Base-by-base conservation (phyloP, 2,329 filamentous ascomycete species). In the Clarireedia hainanense region DNA sequence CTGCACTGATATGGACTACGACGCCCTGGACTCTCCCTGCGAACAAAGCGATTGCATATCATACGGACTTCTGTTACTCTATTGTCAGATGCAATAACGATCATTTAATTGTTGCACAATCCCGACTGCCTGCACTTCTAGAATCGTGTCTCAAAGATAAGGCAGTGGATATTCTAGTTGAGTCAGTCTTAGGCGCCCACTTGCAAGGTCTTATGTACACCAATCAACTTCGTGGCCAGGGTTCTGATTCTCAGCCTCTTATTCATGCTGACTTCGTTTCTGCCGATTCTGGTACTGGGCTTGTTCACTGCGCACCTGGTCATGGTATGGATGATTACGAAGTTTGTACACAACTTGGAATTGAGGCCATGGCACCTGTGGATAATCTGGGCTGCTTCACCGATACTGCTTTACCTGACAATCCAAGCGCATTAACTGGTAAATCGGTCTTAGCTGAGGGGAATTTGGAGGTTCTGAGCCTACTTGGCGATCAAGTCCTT, bases 321-420 rank as follows among this genome's bases (percentile, higher is more conserved):
- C 94, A 99, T 68, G 94, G 94, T 46, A 94, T 96, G 76, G 94
- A 99, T 40, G 94, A 99, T 69, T 99, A 97, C 68, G 84, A 92
- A 58, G 83, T 86, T 5, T 96, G 91, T 69, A 79, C 80, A 48
- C 72, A 79, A 24, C 76, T 87, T 47, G 85, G 81, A 1, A 88
- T 97, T 55, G 75, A 81, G 1, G 86, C 86, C 1, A 85, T 87
- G 64, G 89, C 92, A 4, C 92, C 92, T 0, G 85, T 99, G 14
- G 85, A 95, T 62, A 85, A 90, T 62, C 77, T 85, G 17, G 94
- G 94, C 1, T 75, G 77, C 30, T 97, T 95, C 68, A 96, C 91
- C 0, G 76, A 79, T 26, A 85, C 89, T 45, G 91, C 89, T 0
- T 86, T 88, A 60, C 88, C 90, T 0, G 79, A 83, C 24, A 75